Conservation (phyloP, 1,284 basidiomycete species). For the Sanghuangporus sanghuang region DNA sequence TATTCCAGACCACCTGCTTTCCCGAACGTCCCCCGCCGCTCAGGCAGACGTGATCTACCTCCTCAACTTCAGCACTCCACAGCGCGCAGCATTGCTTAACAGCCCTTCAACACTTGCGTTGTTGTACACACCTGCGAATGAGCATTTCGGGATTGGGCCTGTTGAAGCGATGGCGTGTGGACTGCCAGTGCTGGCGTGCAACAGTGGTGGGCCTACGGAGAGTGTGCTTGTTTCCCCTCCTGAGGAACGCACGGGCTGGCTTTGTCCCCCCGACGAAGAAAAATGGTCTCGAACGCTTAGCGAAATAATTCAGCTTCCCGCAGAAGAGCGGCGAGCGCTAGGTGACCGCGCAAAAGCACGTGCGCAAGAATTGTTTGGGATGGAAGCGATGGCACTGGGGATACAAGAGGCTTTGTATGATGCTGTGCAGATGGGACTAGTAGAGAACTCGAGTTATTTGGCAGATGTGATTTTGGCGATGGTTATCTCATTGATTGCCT, state of each 20-base stretch:
- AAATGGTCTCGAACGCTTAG: slow-evolving; percentile 67
- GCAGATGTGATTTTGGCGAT: slow-evolving; percentile 9
- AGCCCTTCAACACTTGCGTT: slow-evolving; percentile 64
- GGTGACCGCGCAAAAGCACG: slow-evolving; percentile 50
- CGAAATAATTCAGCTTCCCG: slow-evolving; percentile 52
- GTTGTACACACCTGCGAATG: slow-evolving; percentile 92
- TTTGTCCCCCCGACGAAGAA: slow-evolving; percentile 54
- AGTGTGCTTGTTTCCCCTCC: slow-evolving; percentile 62
- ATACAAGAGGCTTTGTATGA: slow-evolving; percentile 57
- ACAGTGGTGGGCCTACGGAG: slow-evolving; percentile 91
- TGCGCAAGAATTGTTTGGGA: slow-evolving; percentile 53
- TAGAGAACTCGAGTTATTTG: slow-evolving; percentile 12
- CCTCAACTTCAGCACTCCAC: slow-evolving; percentile 78
- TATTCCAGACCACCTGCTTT: slow-evolving; percentile 26
- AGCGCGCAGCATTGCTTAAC: slow-evolving; percentile 73
- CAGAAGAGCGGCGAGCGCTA: slow-evolving; percentile 43
- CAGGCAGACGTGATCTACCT: slow-evolving; percentile 72
- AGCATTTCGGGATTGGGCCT: slow-evolving; percentile 97
- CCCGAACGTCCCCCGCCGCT: slow-evolving; percentile 31
- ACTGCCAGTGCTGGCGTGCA: slow-evolving; percentile 83
- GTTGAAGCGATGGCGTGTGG: slow-evolving; percentile 94
- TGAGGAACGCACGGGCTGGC: slow-evolving; percentile 57
- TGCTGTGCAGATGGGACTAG: slow-evolving; percentile 32
- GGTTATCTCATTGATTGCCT: slow-evolving; percentile 11
- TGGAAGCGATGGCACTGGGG: slow-evolving; percentile 61